Conservation (phyloP, 768 basidiomycete genomes). For the Tylopilus plumbeoviolaceoides region DNA sequence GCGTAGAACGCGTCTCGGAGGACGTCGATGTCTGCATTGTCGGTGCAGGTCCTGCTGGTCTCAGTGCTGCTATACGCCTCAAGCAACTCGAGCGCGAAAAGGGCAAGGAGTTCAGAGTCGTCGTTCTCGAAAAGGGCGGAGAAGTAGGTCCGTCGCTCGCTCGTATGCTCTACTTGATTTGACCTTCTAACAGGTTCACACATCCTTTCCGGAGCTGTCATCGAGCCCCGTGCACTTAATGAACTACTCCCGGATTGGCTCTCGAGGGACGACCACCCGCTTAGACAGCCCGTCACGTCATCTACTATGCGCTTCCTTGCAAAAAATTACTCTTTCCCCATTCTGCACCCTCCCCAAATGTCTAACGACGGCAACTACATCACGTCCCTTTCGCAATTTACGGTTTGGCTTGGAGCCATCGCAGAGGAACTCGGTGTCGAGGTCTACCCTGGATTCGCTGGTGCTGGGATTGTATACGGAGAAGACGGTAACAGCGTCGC, state of each 20-base stretch:
- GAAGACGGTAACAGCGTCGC: constrained; percentile 38
- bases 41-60: constrained; percentile 91
- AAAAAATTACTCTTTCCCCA: constrained; percentile 58
- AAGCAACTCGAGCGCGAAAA: constrained; percentile 70
- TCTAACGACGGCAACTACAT: constrained; percentile 91
- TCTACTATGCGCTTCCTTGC: constrained; percentile 88
- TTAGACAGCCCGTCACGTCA: constrained; percentile 73
- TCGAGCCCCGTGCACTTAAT: constrained; percentile 88
- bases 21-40: constrained; percentile 97
- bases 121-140: constrained; percentile 91
- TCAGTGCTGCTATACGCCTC: constrained; percentile 92
- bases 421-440: constrained; percentile 90
- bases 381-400: constrained; percentile 81
- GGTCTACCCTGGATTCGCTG: constrained; percentile 95
- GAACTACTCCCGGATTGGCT: constrained; percentile 89
- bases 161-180: neutral
- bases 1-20: constrained; percentile 82
- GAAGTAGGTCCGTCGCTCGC: constrained; percentile 71
- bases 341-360: constrained; percentile 98
- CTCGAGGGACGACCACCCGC: constrained; percentile 61
- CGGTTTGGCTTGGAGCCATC: constrained; percentile 82
- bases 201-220: constrained; percentile 91
- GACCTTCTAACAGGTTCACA: constrained; percentile 63
- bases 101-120: constrained; percentile 72
- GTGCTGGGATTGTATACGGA: constrained; percentile 74